Base-by-base conservation (phyloP, 352 stramenopile genomes). In the Globisporangium perplexum region DNA sequence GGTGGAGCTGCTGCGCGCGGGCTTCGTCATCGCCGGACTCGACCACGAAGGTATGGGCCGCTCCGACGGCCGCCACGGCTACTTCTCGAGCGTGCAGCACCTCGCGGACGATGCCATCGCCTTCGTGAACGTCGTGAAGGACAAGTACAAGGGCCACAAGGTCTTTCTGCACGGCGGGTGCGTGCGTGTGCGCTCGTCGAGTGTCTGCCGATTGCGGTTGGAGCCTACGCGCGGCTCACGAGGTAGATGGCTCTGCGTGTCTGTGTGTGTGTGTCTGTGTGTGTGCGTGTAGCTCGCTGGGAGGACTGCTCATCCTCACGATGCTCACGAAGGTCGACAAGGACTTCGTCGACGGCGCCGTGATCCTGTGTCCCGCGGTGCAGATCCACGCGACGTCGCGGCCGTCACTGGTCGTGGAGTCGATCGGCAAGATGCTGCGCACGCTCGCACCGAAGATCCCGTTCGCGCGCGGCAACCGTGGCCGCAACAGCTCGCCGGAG, bases 31-130 rank as follows among this genome's bases (percentile, higher is more conserved):
- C 28, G 80, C 78, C 0, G 71, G 71, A 1, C 54, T 90, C 33
- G 82, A 93, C 47, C 73, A 83, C 45, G 79, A 88, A 61, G 82
- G 82, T 30, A 88, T 88, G 74, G 82, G 82, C 4, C 71, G 82
- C 44, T 90, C 75, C 59, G 79, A 85, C 52, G 82, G 82, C 1
- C 68, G 79, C 55, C 82, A 93, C 50, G 82, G 82, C 4, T 90
- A 86, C 60, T 88, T 93, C 55, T 69, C 70, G 22, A 86, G 71
- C 55, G 61, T 89, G 7, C 50, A 79, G 15, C 49, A 69, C 39
- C 62, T 93, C n/a, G 63, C 78, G 18, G 72, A 88, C 31, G 82
- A 93, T 31, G 77, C 73, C n/a, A 78, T 89, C 22, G 72, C 60
- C 22, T 81, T 88, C 30, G 55, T 93, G 22, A 55, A 72, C 4